These are phyloP conservation scores for Aschersonia sp. DNA, from an alignment of 2,329 filamentous ascomycete species.

Conservation along the genomic window DNA sequence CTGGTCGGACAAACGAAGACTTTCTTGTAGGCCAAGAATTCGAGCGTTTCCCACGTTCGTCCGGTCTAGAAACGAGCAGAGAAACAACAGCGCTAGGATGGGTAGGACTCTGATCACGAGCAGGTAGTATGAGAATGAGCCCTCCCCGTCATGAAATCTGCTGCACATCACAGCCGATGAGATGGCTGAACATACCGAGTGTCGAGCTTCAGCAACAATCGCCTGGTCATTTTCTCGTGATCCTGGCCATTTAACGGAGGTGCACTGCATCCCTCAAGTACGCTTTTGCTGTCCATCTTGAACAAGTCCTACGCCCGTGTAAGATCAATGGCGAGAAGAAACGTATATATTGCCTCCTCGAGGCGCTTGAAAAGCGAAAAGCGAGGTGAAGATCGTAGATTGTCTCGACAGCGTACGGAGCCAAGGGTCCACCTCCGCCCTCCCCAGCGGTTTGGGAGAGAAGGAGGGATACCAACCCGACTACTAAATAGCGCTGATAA, in stretches of 20 bases:
- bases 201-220: constrained; percentile 15
- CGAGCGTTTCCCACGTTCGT: constrained; percentile 63
- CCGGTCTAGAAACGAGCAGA: constrained; percentile 51
- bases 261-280: constrained; percentile 8
- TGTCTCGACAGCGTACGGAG: no score
- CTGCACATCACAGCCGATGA: no score
- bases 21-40: constrained; percentile 44
- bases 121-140: not conserved
- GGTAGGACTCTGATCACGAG: constrained; percentile 37
- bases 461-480: no score
- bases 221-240: constrained; percentile 8
- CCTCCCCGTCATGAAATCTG: no score
- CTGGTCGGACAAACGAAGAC: constrained; percentile 40
- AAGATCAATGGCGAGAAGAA: no score
- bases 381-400: no score
- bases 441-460: no score
- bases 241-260: constrained; percentile 3
- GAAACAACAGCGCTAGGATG: constrained; percentile 46
- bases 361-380: no score
- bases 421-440: no score
- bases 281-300: constrained; percentile 7
- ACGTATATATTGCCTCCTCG: no score
- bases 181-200: constrained; percentile 6
- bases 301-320: not conserved
- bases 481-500: no score